Evolutionary conservation across 345 rosid genomes (phyloP), one percentile per base, ranked within the genome.

Genomic region (Turnera subulata): DNA sequence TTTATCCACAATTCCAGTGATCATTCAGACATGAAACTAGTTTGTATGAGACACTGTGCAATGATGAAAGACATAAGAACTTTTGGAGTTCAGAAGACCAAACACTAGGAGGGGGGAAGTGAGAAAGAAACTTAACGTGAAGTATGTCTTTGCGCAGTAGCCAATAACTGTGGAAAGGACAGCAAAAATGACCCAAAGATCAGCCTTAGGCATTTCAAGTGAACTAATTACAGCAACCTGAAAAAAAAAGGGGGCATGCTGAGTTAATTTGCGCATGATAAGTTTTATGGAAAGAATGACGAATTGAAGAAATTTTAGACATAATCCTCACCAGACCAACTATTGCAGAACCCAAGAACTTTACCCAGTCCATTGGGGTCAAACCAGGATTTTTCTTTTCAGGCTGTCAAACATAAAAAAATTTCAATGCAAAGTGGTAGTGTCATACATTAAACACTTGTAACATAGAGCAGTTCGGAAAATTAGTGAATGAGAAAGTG

Each of bases 361-460:
- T 93, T 79, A 89, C 96, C 99, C 99, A 93, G 70, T 93, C 99
- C 89, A 85, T 76, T 46, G 99, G 99, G 59, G 99, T 93, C 69
- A 93, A 73, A 55, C 97, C 96, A 24, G 99, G 99, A 69, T 84
- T 93, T 73, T 82, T 84, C 84, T 93, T 93, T 76, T 93, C 99
- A 46, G 99, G 97, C 99, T 93, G 89, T 73, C 53, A 53, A 67
- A 60, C 44, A 38, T 4, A 63, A 16, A 61, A 53, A n/a, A 46
- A 51, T 21, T 23, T 46, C 17, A 53, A 58, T 33, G 58, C 52
- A 20, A 67, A 49, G 60, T 69, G 50, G 59, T 32, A 53, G 44
- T 44, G 50, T 18, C 11, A 50, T 20, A 23, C 6, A 33, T 21
- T 15, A 29, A 46, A 24, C 16, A 13, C 3, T n/a, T n/a, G 20